These are phyloP conservation scores for Phlebiopsis gigantea DNA, from an alignment of 768 basidiomycete genomes.

Conservation along the genomic window DNA sequence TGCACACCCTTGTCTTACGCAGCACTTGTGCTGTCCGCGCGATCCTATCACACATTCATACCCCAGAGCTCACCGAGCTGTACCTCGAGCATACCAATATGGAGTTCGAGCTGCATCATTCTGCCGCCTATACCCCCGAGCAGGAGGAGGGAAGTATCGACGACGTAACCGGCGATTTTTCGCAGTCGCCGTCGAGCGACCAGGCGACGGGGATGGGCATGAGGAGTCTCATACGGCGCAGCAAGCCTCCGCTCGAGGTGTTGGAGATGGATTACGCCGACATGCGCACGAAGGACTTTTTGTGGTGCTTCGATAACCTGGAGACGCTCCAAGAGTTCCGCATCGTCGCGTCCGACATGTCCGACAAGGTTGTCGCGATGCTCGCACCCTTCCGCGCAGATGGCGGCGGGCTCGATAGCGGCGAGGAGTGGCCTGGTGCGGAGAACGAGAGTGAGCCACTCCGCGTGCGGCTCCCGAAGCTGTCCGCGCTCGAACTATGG, in stretches of 20 bases:
- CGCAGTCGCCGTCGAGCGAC: conserved; percentile 73
- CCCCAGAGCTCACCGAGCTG: conserved; percentile 55
- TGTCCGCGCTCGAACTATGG: conserved; percentile 46
- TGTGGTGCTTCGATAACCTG: conserved; percentile 57
- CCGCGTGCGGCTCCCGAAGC: conserved; percentile 48
- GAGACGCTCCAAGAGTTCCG: conserved; percentile 53
- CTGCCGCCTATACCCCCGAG: conserved; percentile 19
- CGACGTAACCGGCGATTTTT: conserved; percentile 69
- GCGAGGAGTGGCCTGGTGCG: conserved; percentile 7
- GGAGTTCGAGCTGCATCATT: conserved; percentile 36
- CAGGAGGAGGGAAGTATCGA: conserved; percentile 65
- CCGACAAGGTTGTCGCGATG: conserved; percentile 60
- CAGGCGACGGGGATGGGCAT: conserved; percentile 78
- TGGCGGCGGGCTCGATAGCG: too few relatives aligned
- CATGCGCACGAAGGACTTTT: conserved; percentile 80
- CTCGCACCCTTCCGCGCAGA: conserved; percentile 37
- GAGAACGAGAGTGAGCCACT: conserved; percentile 13
- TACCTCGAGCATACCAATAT: conserved; percentile 65
- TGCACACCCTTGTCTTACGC: conserved; percentile 53
- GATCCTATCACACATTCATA: conserved; percentile 58
- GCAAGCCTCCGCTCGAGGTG: conserved; percentile 54
- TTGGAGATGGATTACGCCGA: conserved; percentile 80
- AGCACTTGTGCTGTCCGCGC: conserved; percentile 59
- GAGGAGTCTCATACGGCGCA: conserved; percentile 55
- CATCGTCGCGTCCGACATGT: conserved; percentile 81